Conservation (phyloP, 2,329 filamentous ascomycete species). For the Apiospora pterosperma region DNA sequence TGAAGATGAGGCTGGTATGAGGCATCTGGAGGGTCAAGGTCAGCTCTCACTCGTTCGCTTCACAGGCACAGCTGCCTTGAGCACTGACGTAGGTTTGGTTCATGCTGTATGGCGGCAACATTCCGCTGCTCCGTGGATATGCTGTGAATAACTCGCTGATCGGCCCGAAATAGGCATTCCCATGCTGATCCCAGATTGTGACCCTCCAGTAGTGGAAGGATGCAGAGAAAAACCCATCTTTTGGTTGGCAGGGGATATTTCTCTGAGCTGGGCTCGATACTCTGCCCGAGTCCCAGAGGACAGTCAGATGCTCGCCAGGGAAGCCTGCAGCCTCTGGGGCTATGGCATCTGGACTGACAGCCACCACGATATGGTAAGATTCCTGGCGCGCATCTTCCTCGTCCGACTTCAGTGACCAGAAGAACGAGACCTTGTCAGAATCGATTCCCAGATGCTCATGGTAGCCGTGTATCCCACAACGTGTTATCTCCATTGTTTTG, state of each 20-base stretch:
- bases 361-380: slow-evolving; percentile 23
- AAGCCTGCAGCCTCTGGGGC: not conserved
- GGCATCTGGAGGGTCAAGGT: slow-evolving; percentile 27
- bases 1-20: slow-evolving; percentile 37
- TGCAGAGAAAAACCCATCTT: slow-evolving; percentile 31
- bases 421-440: slow-evolving; percentile 32
- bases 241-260: not conserved
- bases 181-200: slow-evolving; percentile 32
- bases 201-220: slow-evolving; percentile 33
- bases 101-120: slow-evolving; percentile 37
- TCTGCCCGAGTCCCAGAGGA: not conserved
- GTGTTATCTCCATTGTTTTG: not conserved
- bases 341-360: not conserved
- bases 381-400: slow-evolving; percentile 26
- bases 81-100: slow-evolving; percentile 33
- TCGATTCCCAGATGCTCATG: slow-evolving; percentile 36
- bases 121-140: slow-evolving; percentile 29
- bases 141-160: slow-evolving; percentile 35
- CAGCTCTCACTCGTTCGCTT: no score
- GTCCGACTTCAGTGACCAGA: slow-evolving; percentile 28
- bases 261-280: not conserved
- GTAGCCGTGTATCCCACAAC: slow-evolving; percentile 36
- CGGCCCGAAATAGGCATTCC: slow-evolving; percentile 17
- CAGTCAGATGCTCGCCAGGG: not conserved
- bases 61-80: not conserved